phyloP scores from a whole-genome alignment of 169 alveolate species.

The Cystoisospora suis region DNA sequence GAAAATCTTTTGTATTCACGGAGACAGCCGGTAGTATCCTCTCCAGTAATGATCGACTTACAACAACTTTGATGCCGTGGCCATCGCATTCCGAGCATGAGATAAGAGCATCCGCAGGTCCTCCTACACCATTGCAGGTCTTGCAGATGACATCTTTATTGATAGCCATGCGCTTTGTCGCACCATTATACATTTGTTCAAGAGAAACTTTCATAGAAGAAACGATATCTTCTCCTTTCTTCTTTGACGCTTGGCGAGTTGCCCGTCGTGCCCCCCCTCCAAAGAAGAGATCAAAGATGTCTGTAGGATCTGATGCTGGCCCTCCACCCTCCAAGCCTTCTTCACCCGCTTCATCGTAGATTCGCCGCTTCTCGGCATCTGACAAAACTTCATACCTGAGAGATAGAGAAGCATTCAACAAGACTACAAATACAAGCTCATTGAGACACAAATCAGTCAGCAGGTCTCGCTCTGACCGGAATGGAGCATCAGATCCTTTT shows the following conservation, averaged over 20 bases:
- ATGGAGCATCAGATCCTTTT: too few relatives aligned
- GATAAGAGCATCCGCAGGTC: slow-evolving; percentile 91
- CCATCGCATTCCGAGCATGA: slow-evolving; percentile 96
- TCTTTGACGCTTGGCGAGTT: slow-evolving; percentile 81
- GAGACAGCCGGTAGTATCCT: too few relatives aligned
- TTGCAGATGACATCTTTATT: slow-evolving; percentile 93
- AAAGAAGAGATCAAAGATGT: slow-evolving; percentile 91
- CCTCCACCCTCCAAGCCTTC: slow-evolving; percentile 94
- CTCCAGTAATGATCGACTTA: slow-evolving; percentile 11
- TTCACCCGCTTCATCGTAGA: slow-evolving; percentile 97
- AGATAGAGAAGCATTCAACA: too few relatives aligned
- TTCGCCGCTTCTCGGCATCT: slow-evolving; percentile 95
- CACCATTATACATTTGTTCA: slow-evolving; percentile 97
- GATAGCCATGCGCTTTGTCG: slow-evolving; percentile 91
- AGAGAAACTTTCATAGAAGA: slow-evolving; percentile 91
- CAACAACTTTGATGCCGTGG: slow-evolving; percentile 77
- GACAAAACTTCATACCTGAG: slow-evolving; percentile 93
- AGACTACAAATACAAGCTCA: too few relatives aligned
- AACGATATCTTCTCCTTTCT: slow-evolving; percentile 90
- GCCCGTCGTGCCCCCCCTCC: slow-evolving; percentile 94
- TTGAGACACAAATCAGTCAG: too few relatives aligned
- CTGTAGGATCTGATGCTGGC: slow-evolving; percentile 78
- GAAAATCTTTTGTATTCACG: too few relatives aligned
- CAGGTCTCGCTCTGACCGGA: too few relatives aligned
- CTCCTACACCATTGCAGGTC: slow-evolving; percentile 97